Evolutionary conservation across 495 filamentous ascomycete genomes (phyloP).

Genomic region (Jackrogersella minutella): DNA sequence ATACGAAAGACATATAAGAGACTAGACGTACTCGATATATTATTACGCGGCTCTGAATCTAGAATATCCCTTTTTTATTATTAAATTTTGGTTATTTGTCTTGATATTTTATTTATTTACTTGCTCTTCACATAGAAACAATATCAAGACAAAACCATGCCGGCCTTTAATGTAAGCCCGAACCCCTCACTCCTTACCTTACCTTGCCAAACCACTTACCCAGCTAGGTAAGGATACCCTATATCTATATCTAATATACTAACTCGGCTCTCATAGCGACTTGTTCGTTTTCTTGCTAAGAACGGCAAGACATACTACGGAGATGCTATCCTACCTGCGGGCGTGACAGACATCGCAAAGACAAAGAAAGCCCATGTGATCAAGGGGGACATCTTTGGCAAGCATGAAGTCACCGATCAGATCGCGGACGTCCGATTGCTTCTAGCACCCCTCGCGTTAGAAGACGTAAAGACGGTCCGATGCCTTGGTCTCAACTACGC

Average conservation of each 20-base stretch:
- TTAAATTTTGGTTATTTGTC: neutral
- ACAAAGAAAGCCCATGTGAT: conserved; percentile 73
- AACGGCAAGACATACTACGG: conserved; percentile 83
- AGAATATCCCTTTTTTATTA: neutral
- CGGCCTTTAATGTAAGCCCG: conserved; percentile 33
- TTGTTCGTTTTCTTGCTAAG: conserved; percentile 80
- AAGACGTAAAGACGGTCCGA: conserved; percentile 76
- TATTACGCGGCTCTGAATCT: conserved; percentile 8
- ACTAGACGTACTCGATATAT: conserved; percentile 9
- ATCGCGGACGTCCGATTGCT: conserved; percentile 71
- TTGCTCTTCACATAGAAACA: neutral
- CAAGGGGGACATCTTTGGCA: conserved; percentile 75
- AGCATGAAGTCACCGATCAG: conserved; percentile 73
- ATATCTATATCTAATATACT: too few species aligned
- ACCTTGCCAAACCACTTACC: too few species aligned
- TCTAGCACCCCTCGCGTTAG: conserved; percentile 71
- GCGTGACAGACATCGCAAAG: conserved; percentile 71
- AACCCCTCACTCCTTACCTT: conserved; percentile 29
- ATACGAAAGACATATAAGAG: conserved; percentile 15
- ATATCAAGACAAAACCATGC: conserved; percentile 24
- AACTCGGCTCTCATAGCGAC: conserved; percentile 58
- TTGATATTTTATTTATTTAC: neutral
- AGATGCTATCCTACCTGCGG: conserved; percentile 77
- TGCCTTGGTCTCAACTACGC: conserved; percentile 86
- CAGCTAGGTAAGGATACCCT: too few species aligned